Base-by-base conservation (phyloP, 2,329 filamentous ascomycete genomes). In the Coniochaeta prunicola region DNA sequence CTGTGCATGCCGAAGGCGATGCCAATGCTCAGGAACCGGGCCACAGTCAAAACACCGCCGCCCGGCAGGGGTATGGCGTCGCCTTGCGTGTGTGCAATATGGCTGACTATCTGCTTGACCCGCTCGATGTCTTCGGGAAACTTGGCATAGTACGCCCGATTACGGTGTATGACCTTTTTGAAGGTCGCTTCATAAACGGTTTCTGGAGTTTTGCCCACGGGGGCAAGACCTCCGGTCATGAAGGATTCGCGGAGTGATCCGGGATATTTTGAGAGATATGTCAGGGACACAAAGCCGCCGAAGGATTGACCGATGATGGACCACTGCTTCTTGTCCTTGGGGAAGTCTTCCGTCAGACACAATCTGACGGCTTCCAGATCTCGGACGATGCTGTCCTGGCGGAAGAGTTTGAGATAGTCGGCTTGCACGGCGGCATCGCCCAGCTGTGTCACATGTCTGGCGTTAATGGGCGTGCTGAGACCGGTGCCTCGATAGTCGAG, bases 401-500 rank as follows among this genome's bases (percentile, higher is more conserved):
- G 85, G 77, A 96, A 96, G 40, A 86, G 79, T 70, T 89, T 89
- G 63, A 97, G 80, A 67, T 96, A 96, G 57, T 86, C 82, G 7
- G 88, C 89, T 73, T 97, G 91, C 59, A 84, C 83, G 53, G 81
- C 73, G 1, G 83, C 76, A 60, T 83, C 81, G 5, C 88, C 89
- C 40, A 86, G 80, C 13, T 82, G 75, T 34, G 82, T 80, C 4
- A 97, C 79, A 7, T 88, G 91, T 9, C 82, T 83, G 9, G 89
- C 85, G 1, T 89, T 89, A 45, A 97, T 83, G 1, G 92, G 89
- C 1, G 86, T 89, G 69, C 90, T 96, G 56, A 96, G 76, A 1
- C 93, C 93, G 3, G 91, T 96, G 13, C 93, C 93, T 56, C 93
- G 85, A 71, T 96, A 92, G 71, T 97, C 93, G n/a, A 97, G 81